Base-by-base conservation (phyloP, 768 basidiomycete species). In the Coprinopsis cinerea region DNA sequence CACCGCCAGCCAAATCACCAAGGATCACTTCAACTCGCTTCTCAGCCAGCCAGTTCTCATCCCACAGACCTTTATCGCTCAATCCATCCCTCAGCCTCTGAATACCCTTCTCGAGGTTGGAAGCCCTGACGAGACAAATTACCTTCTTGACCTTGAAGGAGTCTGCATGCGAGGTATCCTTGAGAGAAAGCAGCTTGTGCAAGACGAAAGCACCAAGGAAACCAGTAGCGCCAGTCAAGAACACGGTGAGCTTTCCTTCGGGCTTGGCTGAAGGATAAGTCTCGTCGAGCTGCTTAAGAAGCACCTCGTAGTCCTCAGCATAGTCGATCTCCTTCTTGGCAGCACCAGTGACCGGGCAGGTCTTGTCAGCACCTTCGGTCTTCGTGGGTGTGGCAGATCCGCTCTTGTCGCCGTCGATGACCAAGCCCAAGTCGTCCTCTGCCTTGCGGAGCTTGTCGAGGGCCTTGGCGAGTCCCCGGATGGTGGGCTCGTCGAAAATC, bases 201-300 rank as follows among this genome's bases (percentile, higher is more conserved):
- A 98, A 71, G 53, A 98, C 79, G 65, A 95, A 98, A 4, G 91
- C 92, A 13, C 96, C 96, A 14, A 99, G 75, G 75, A 94, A 99
- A 1, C 96, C 96, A 7, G 96, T 97, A 3, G 92, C 94, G 4
- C 96, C 96, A 4, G 96, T 98, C 25, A 99, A 78, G 74, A 99
- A 96, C 25, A 98, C 77, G 0, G 88, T 90, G 35, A 93, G 66
- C 37, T 70, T 75, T 22, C 67, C 61, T 18, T 64, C 60, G 57
- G 83, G 83, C 56, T 83, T 72, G 1, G 82, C 65, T n/a, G 79
- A 67, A 0, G 75, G 65, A 64, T 92, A 97, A 6, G 78, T 74
- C 1, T 70, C 58, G 36, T 73, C 72, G 20, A 98, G 75, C 55
- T 70, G 70, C 35, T 76, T 62, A 24, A 83, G 50, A 15, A 98